phyloP scores from a whole-genome alignment of 1,284 basidiomycete species.

The Malassezia sp. region DNA sequence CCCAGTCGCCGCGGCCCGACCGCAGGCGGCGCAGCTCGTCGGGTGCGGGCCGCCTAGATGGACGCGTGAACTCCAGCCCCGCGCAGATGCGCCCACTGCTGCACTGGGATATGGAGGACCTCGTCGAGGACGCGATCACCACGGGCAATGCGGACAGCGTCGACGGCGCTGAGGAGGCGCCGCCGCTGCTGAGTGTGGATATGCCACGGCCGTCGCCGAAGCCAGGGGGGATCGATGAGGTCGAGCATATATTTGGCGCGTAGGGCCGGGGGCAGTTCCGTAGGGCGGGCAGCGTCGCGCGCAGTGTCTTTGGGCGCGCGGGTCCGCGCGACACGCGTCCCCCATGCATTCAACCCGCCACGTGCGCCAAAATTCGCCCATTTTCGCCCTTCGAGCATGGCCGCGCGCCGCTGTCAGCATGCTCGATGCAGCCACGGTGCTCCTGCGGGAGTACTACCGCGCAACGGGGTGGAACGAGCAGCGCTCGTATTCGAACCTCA shows the following conservation, averaged over 20 bases:
- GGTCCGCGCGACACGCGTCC: too few species aligned
- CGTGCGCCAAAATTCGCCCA: neutral
- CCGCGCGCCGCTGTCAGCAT: constrained; percentile 12
- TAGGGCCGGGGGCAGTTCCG: neutral
- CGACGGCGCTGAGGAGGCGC: neutral
- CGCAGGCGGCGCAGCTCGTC: neutral
- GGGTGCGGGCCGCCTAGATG: neutral
- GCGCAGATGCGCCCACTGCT: constrained; percentile 21
- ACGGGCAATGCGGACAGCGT: constrained; percentile 18
- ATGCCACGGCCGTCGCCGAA: constrained; percentile 25
- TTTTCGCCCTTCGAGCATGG: neutral
- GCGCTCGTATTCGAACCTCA: constrained; percentile 80
- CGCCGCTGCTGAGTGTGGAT: constrained; percentile 12
- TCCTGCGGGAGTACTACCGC: constrained; percentile 75
- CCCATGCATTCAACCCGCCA: too few species aligned
- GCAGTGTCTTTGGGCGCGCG: neutral
- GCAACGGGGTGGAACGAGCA: constrained; percentile 93
- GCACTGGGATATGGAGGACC: constrained; percentile 33
- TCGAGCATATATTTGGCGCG: constrained; percentile 34
- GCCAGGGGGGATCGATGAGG: constrained; percentile 37
- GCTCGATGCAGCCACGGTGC: constrained; percentile 54
- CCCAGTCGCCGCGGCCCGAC: constrained; percentile 13
- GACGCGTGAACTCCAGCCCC: constrained; percentile 10
- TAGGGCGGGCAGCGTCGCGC: too few species aligned
- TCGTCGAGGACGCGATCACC: constrained; percentile 16